phyloP scores from a whole-genome alignment of 371 early-diverging fungal species.

The Actinomortierella ambigua region DNA sequence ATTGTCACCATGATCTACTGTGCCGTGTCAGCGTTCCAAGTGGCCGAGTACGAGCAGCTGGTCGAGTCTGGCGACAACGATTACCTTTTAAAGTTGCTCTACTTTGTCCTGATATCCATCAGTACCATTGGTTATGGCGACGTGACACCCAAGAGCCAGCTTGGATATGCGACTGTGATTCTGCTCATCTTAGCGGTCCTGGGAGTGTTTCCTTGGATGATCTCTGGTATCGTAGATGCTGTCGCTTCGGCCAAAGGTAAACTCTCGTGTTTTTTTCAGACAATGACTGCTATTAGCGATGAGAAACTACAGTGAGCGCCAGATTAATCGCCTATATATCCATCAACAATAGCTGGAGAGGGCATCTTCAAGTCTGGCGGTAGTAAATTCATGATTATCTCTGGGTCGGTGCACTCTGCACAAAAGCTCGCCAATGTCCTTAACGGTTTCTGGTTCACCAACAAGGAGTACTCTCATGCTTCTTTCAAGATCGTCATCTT shows the following conservation, averaged over 20 bases:
- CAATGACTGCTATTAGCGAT: too few species aligned
- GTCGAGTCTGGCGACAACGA: conserved; percentile 54
- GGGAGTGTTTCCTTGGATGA: conserved; percentile 65
- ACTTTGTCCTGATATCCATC: conserved; percentile 68
- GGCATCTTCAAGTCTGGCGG: conserved; percentile 46
- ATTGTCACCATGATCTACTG: conserved; percentile 68
- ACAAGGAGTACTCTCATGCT: conserved; percentile 49
- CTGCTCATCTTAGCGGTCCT: conserved; percentile 70
- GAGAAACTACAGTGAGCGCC: too few species aligned
- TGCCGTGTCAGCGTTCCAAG: conserved; percentile 74
- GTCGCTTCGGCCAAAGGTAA: conserved; percentile 60
- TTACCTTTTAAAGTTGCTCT: conserved; percentile 58
- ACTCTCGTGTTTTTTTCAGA: too few species aligned
- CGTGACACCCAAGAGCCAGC: conserved; percentile 66
- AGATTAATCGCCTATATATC: not conserved
- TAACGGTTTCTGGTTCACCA: conserved; percentile 48
- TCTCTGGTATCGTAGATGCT: conserved; percentile 63
- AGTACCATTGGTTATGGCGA: conserved; percentile 87
- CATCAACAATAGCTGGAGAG: conserved; percentile 28
- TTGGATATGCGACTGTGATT: conserved; percentile 70
- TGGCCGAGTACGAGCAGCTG: conserved; percentile 69
- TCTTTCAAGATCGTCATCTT: conserved; percentile 59
- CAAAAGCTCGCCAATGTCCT: conserved; percentile 45
- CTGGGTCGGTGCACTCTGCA: conserved; percentile 42
- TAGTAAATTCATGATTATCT: conserved; percentile 44